phyloP scores from a whole-genome alignment of 2,329 filamentous ascomycete genomes.

The Triangularia setosa region DNA sequence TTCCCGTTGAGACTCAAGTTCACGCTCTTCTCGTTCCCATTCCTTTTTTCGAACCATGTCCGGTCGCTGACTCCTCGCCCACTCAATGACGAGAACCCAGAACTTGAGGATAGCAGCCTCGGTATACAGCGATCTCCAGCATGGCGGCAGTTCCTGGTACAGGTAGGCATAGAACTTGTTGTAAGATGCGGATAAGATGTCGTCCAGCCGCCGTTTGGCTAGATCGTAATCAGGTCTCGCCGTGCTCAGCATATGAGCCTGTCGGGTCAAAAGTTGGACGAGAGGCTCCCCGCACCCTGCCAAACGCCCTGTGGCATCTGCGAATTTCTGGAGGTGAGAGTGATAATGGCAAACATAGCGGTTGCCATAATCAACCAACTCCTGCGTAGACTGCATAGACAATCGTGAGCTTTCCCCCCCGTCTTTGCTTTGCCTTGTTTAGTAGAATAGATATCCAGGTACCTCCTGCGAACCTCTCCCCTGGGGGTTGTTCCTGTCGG shows the following conservation, averaged over 20 bases:
- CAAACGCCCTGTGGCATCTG: background rate
- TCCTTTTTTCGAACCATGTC: background rate
- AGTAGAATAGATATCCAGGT: no score
- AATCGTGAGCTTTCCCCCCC: no score
- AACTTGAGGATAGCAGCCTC: conserved; percentile 66
- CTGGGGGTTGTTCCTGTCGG: no score
- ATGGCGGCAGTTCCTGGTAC: conserved; percentile 60
- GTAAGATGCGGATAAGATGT: conserved; percentile 57
- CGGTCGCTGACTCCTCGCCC: background rate
- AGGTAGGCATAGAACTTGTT: conserved; percentile 67
- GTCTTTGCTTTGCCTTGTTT: no score
- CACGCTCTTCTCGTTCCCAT: background rate
- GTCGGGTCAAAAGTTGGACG: conserved; percentile 22
- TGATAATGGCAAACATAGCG: background rate
- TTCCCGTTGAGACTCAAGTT: background rate
- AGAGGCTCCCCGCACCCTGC: conserved; percentile 23
- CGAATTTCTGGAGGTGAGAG: background rate
- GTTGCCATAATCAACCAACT: background rate
- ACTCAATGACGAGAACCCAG: conserved; percentile 27
- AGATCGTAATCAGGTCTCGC: background rate
- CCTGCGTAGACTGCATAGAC: no score
- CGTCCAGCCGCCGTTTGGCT: conserved; percentile 42
- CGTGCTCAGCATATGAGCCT: conserved; percentile 9
- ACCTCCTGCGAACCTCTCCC: no score
- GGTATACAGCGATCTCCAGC: conserved; percentile 69